A percentile compares a stretch with the other conserved stretches of the same genome.
Conservation (phyloP, 495 filamentous ascomycete species). For the Trichoderma parareesei region DNA sequence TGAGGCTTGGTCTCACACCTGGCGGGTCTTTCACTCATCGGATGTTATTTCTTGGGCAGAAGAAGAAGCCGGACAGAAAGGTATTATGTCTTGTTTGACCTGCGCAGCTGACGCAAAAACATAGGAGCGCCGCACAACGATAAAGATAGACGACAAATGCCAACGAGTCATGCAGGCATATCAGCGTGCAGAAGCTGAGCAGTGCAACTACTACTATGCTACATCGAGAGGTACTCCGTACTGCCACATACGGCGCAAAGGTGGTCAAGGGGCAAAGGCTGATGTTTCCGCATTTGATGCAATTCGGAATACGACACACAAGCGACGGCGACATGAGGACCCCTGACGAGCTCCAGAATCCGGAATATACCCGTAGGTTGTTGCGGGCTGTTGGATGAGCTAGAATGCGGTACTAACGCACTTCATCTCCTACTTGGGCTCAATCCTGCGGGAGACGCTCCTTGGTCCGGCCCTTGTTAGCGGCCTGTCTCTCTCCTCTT, state of each 20-base stretch:
- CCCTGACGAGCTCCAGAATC: background rate
- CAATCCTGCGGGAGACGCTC: conserved; percentile 3
- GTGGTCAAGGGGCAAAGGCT: background rate
- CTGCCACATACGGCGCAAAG: background rate
- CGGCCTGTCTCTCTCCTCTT: background rate
- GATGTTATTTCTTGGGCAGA: background rate
- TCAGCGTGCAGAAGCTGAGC: background rate
- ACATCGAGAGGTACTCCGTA: background rate
- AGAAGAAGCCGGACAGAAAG: background rate
- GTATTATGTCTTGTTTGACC: background rate
- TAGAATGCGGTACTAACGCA: background rate
- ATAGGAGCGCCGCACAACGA: background rate
- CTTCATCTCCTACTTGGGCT: conserved; percentile 6
- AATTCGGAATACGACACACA: background rate
- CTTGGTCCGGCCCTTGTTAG: background rate
- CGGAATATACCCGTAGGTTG: conserved; percentile 4
- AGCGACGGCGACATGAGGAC: conserved; percentile 6
- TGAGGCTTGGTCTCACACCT: too few species aligned
- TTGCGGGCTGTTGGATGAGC: background rate
- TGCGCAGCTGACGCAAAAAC: background rate
- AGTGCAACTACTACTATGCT: background rate
- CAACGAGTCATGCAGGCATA: background rate
- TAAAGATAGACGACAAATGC: background rate
- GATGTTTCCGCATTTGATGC: background rate
- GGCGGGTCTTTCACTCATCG: too few species aligned